These are phyloP conservation scores for Rhizopus microsporus DNA, from an alignment of 371 early-diverging fungal genomes.

Conservation along the genomic window DNA sequence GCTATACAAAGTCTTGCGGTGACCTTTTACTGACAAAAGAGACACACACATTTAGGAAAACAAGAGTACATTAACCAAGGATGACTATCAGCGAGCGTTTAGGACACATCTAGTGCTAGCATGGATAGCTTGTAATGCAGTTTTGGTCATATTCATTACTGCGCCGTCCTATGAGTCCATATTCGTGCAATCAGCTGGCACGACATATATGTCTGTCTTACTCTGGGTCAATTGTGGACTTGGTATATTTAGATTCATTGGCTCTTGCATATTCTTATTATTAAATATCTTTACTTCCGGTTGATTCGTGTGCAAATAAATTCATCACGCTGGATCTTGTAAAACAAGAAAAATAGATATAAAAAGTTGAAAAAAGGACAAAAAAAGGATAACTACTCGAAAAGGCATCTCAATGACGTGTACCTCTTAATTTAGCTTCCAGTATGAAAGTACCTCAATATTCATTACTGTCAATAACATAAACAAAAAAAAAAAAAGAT, in stretches of 20 bases:
- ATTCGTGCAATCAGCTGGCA: slow-evolving; percentile 39
- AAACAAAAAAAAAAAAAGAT: too few relatives aligned
- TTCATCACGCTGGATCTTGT: too few relatives aligned
- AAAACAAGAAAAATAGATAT: too few relatives aligned
- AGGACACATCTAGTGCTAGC: slow-evolving; percentile 76
- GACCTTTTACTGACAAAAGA: slow-evolving; percentile 28
- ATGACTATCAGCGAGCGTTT: slow-evolving; percentile 85
- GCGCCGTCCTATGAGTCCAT: slow-evolving; percentile 35
- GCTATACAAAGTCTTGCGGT: slow-evolving; percentile 23
- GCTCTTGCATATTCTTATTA: slow-evolving; percentile 73
- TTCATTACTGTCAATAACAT: too few relatives aligned
- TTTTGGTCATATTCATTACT: slow-evolving; percentile 67
- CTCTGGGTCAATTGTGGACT: slow-evolving; percentile 87
- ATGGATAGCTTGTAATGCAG: slow-evolving; percentile 88
- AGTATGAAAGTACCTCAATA: too few relatives aligned
- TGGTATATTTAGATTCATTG: slow-evolving; percentile 78
- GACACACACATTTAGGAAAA: neutral
- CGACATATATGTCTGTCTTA: slow-evolving; percentile 77
- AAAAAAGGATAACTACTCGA: too few relatives aligned
- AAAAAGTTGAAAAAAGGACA: too few relatives aligned
- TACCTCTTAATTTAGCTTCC: too few relatives aligned
- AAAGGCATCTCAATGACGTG: too few relatives aligned
- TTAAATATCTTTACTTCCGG: slow-evolving; percentile 40
- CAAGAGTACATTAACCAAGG: slow-evolving; percentile 49
- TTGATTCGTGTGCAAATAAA: neutral